A percentile compares a stretch with the other conserved stretches of the same genome.
These are phyloP conservation scores for Ceraceosorus guamensis DNA, from an alignment of 1,284 basidiomycete genomes.

Conservation along the genomic window DNA sequence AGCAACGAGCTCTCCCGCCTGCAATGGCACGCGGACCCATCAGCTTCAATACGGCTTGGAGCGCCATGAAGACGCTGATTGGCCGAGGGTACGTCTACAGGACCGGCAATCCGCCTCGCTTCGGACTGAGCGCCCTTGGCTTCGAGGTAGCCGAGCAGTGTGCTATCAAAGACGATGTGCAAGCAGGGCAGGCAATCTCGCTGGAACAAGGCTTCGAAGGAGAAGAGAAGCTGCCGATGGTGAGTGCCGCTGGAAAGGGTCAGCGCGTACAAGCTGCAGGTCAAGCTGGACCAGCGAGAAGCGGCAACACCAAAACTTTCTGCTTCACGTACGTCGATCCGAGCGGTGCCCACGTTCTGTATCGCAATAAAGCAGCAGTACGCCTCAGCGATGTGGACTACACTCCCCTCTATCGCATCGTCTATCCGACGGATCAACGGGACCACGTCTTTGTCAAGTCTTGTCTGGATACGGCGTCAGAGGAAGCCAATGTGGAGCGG, in stretches of 20 bases:
- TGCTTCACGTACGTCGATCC: conserved; percentile 7
- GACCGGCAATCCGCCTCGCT: conserved; percentile 41
- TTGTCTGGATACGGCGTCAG: too few relatives aligned
- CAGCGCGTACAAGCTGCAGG: neutral
- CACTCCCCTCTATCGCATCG: conserved; percentile 8
- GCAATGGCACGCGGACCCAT: conserved; percentile 1
- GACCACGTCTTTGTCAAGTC: conserved; percentile 8
- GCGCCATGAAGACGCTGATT: conserved; percentile 45
- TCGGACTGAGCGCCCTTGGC: conserved; percentile 38
- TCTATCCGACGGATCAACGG: conserved; percentile 1
- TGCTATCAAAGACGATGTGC: neutral
- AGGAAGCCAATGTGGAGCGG: neutral
- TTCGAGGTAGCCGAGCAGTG: conserved; percentile 25
- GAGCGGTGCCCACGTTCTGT: neutral
- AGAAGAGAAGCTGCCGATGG: neutral
- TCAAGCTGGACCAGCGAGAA: neutral
- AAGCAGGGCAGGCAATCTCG: neutral
- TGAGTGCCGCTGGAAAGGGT: neutral
- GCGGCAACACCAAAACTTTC: conserved; percentile 1
- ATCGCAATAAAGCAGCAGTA: neutral
- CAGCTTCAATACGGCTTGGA: conserved; percentile 44
- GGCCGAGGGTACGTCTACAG: conserved; percentile 41
- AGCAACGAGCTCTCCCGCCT: conserved; percentile 6
- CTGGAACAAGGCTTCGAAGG: too few relatives aligned
- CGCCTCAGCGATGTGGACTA: conserved; percentile 10